Percentiles rank a stretch among this genome's conserved stretches.
Conservation (phyloP, 2,329 filamentous ascomycete species). For the Sporothrix inflata region DNA sequence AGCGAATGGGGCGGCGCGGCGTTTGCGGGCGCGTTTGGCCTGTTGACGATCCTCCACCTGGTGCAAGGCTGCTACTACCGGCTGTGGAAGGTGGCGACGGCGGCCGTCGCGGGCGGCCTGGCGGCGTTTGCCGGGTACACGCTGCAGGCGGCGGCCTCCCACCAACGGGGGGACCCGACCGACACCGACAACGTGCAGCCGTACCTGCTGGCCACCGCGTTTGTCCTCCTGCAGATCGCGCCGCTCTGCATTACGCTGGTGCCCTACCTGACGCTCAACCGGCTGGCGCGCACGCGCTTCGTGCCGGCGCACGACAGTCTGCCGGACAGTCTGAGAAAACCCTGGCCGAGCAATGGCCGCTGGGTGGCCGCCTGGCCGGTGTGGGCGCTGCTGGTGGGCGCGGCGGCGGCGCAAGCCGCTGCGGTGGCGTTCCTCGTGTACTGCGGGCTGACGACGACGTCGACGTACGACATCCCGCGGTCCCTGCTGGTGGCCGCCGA, state of each 20-base stretch:
- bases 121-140: not conserved
- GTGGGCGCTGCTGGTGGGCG: conserved; percentile 4
- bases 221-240: not conserved
- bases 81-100: not conserved
- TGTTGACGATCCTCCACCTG: not conserved
- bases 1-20: conserved; percentile 12
- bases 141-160: not conserved
- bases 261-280: not conserved
- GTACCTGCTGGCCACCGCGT: not conserved
- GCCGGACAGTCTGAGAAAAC: not conserved
- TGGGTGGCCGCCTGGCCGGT: conserved; percentile 13
- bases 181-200: not conserved
- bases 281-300: conserved; percentile 1
- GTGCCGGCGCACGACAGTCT: conserved; percentile 16
- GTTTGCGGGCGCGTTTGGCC: conserved; percentile 4
- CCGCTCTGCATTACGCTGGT: conserved; percentile 2
- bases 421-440: conserved; percentile 11
- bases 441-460: not conserved
- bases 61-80: conserved; percentile 17
- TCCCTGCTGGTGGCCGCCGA: not conserved
- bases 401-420: conserved; percentile 5
- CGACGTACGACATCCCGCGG: not conserved
- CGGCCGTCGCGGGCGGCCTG: not conserved
- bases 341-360: conserved; percentile 15
- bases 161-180: not conserved